Conservation (phyloP, 2,329 filamentous ascomycete genomes). For the Microcyclospora pomicola region DNA sequence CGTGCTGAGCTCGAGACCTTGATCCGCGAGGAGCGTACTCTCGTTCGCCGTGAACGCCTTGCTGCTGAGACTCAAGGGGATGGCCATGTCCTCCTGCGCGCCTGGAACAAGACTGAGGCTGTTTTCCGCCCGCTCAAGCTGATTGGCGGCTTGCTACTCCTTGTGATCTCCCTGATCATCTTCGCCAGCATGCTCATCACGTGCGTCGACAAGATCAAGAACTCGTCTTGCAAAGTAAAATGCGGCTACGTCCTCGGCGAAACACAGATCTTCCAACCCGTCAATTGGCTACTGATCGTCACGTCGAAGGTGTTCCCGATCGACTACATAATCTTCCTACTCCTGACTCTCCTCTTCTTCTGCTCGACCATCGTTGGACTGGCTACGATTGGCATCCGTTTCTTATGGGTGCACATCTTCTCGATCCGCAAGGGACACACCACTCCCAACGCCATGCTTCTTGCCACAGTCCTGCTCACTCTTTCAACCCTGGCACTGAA, state of each 20-base stretch:
- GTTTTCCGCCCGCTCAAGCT: slow-evolving; percentile 82
- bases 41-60: slow-evolving; percentile 77
- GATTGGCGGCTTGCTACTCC: slow-evolving; percentile 64
- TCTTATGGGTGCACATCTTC: slow-evolving; percentile 91
- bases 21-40: slow-evolving; percentile 77
- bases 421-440: slow-evolving; percentile 80
- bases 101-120: slow-evolving; percentile 69
- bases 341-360: slow-evolving; percentile 79
- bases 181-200: slow-evolving; percentile 93
- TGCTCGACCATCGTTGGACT: slow-evolving; percentile 76
- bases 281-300: slow-evolving; percentile 79
- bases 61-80: slow-evolving; percentile 71
- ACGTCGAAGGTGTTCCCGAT: slow-evolving; percentile 74
- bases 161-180: slow-evolving; percentile 59
- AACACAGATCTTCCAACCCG: slow-evolving; percentile 85
- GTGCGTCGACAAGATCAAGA: slow-evolving; percentile 88
- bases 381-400: slow-evolving; percentile 77
- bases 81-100: slow-evolving; percentile 57
- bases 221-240: slow-evolving; percentile 77
- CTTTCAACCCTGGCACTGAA: slow-evolving; percentile 84
- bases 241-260: slow-evolving; percentile 86
- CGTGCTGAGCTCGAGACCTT: slow-evolving; percentile 77
- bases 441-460: slow-evolving; percentile 77
- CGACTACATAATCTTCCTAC: slow-evolving; percentile 79
- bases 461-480: slow-evolving; percentile 81